Conservation (phyloP, 225 moss, liverwort and hornwort genomes). For the Pseudoscleropodium purum region DNA sequence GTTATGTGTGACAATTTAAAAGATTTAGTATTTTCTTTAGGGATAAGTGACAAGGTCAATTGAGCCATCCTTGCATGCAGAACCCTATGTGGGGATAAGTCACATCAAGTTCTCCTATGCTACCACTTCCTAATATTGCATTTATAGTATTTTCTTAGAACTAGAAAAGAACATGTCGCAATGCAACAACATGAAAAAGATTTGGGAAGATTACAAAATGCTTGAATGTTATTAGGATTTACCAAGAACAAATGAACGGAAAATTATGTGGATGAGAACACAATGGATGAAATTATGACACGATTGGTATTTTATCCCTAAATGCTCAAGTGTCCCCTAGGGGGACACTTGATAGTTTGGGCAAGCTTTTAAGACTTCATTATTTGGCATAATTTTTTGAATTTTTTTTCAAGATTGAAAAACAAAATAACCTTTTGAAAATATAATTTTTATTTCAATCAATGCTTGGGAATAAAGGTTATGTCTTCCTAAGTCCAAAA, state of each 20-base stretch:
- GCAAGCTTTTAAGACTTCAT: not conserved
- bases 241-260: not conserved
- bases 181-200: too few species aligned
- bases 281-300: not conserved
- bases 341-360: not conserved
- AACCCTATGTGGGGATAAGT: too few species aligned
- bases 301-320: not conserved
- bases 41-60: too few species aligned
- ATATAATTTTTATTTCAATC: not conserved
- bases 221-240: too few species aligned
- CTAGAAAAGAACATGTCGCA: too few species aligned
- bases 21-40: too few species aligned
- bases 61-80: too few species aligned
- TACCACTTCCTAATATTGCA: not conserved
- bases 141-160: not conserved
- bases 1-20: too few species aligned
- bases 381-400: not conserved
- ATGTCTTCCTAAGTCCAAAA: not conserved
- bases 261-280: not conserved
- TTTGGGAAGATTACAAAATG: not conserved
- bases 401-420: not conserved
- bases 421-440: not conserved
- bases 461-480: rapidly evolving
- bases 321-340: rapidly evolving
- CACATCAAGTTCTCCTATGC: not conserved